Conservation (phyloP, 305 asterid species). For the Fraxinus angustifolia region DNA sequence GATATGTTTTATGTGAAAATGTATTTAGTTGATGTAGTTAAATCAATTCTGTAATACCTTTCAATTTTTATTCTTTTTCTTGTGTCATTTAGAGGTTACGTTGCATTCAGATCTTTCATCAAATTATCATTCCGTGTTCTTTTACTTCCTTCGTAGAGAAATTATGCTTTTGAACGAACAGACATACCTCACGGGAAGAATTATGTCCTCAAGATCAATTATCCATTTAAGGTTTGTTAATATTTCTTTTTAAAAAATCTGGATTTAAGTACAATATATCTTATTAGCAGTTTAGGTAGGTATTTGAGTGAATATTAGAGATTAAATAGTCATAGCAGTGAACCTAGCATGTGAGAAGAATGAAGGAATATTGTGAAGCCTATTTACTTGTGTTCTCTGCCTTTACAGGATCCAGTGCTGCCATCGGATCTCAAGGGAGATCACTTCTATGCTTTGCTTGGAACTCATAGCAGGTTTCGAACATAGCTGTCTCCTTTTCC, state of each 20-base stretch:
- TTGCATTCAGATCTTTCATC: neutral
- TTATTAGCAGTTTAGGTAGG: slow-evolving; percentile 6
- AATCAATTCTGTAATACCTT: neutral
- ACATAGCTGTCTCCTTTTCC: slow-evolving; percentile 13
- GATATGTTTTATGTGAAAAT: slow-evolving; percentile 16
- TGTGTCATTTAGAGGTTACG: neutral
- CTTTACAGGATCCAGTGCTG: slow-evolving; percentile 73
- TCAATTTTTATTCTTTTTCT: slow-evolving; percentile 11
- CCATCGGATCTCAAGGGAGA: slow-evolving; percentile 89
- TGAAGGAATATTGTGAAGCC: slow-evolving; percentile 12
- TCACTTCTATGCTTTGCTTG: slow-evolving; percentile 72
- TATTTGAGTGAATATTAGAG: slow-evolving; percentile 17
- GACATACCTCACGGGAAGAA: slow-evolving; percentile 83
- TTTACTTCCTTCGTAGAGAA: slow-evolving; percentile 51
- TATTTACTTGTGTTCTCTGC: slow-evolving; percentile 23
- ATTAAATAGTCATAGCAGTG: slow-evolving; percentile 9
- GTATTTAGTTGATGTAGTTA: neutral
- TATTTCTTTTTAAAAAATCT: neutral
- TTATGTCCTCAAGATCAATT: slow-evolving; percentile 77
- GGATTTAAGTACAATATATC: slow-evolving; percentile 8
- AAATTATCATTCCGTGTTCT: neutral
- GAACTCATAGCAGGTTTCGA: slow-evolving; percentile 85
- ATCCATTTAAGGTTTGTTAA: slow-evolving; percentile 71
- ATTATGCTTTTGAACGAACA: slow-evolving; percentile 88
- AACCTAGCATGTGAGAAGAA: slow-evolving; percentile 17